Evolutionary conservation across 345 rosid species (phyloP), one percentile per base, ranked within the genome.

Genomic region (Fremontodendron californicum): DNA sequence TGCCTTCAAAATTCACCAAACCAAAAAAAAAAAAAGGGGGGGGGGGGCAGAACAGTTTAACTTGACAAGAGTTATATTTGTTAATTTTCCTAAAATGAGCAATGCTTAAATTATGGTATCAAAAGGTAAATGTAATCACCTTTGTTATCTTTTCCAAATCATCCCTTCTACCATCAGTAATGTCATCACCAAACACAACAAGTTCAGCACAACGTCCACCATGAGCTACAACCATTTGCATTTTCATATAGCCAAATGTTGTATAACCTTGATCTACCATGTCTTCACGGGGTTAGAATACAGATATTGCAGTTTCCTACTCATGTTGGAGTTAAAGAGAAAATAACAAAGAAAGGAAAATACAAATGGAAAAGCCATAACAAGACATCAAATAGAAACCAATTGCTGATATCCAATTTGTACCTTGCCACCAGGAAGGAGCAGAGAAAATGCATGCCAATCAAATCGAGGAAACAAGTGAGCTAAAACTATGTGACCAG

Each of bases 221-320:
- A 81, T 94, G 98, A 85, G 98, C 91, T 66, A 94, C 96, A 79
- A 92, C 94, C 97, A 92, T 94, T 87, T 94, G 98, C 98, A 94
- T 94, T 84, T 89, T 90, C 98, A 94, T 85, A 85, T 94, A 94
- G 67, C 98, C 98, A 87, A 94, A 91, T 66, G 98, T 92, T 42
- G 96, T 91, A 78, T 94, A 91, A 73, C 96, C 97, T 88, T 91
- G 97, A 85, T 94, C 94, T 67, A 94, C 86, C 89, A 88, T 94
- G 79, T 94, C 96, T 86, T 94, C 98, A 6, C 98, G 88, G 57
- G 97, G 97, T 77, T 88, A 94, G 89, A 94, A 94, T 75, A 94
- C 93, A 9, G 97, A 91, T 78, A 94, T 82, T 73, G 97, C 98
- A 84, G 92, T 92, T 89, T 94, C 98, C 98, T 94, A 78, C 78